phyloP scores from a whole-genome alignment of 1,284 basidiomycete genomes.

The Xerocomus nothofagi region DNA sequence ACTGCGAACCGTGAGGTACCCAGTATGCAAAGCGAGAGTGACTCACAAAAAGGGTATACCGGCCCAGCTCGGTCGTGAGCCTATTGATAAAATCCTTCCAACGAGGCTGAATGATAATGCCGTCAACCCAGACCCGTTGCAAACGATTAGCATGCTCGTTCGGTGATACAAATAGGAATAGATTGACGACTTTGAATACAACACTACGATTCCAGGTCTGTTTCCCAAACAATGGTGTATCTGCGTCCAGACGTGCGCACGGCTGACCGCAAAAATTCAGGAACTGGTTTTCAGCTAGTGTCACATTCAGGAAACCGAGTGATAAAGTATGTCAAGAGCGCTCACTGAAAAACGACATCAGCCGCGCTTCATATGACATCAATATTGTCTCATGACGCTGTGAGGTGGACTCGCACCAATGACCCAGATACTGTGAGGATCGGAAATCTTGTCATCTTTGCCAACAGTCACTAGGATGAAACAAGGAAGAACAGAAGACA shows the following conservation, averaged over 20 bases:
- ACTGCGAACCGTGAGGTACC: slow-evolving; percentile 14
- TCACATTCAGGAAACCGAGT: not conserved
- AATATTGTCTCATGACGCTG: not conserved
- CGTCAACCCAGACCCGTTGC: slow-evolving; percentile 24
- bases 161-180: slow-evolving; percentile 16
- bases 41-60: slow-evolving; percentile 51
- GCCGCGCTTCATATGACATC: slow-evolving; percentile 10
- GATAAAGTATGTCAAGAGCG: not conserved
- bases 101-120: slow-evolving; percentile 23
- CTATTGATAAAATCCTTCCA: slow-evolving; percentile 41
- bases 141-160: slow-evolving; percentile 16
- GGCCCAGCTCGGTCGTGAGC: slow-evolving; percentile 49
- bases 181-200: slow-evolving; percentile 5
- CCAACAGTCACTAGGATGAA: not conserved
- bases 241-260: slow-evolving; percentile 18
- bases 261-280: slow-evolving; percentile 16
- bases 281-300: slow-evolving; percentile 19
- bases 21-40: rapidly evolving
- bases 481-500: not conserved
- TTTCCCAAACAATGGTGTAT: slow-evolving; percentile 6
- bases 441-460: slow-evolving; percentile 7
- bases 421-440: slow-evolving; percentile 19
- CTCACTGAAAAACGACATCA: slow-evolving; percentile 20
- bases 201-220: slow-evolving; percentile 10
- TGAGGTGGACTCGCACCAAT: slow-evolving; percentile 12